Base-by-base conservation (phyloP, 1,284 basidiomycete species). In the Jaminaea rosea region DNA sequence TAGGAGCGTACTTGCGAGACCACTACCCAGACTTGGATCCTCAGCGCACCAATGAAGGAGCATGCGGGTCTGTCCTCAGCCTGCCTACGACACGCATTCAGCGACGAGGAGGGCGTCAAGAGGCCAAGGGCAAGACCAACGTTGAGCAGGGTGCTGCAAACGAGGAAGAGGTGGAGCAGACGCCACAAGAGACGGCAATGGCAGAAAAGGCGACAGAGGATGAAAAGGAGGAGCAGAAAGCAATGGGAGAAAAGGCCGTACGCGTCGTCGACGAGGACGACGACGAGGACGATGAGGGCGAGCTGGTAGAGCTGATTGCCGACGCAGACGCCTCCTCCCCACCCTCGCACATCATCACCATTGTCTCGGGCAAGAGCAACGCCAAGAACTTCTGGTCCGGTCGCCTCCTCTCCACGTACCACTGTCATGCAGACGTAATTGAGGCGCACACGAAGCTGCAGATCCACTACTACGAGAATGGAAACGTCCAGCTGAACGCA, bases 401-500 rank as follows among this genome's bases (percentile, higher is more conserved):
- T 24, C 24, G n/a, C 13, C 31, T 29, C 13, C 45, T 49, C 24
- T 28, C 27, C 4, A 26, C 29, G 2, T 50, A 27, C 42, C n/a
- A 29, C 28, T n/a, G 29, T 31, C 23, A 34, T 63, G 63, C 21
- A 67, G 64, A 26, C 64, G 62, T 64, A 26, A 52, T 73, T 23
- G 49, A 49, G 0, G 44, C 44, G 11, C 21, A 26, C 3, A 36
- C 49, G 28, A 39, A 42, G 8, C 49, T 73, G 0, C 62, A 67
- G 21, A 61, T 71, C 11, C 72, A 73, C 59, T 73, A 73, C 57
- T 73, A 68, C 53, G 72, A 73, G 46, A 68, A 72, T 42, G 72
- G 72, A 21, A 73, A 73, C 32, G 72, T 73, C 1, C 72, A 73
- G 44, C 55, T 72, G 24, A 57, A 67, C 36, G 19, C 31, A 3